Conservation (phyloP, 257 asterid genomes). For the Mitragyna speciosa region DNA sequence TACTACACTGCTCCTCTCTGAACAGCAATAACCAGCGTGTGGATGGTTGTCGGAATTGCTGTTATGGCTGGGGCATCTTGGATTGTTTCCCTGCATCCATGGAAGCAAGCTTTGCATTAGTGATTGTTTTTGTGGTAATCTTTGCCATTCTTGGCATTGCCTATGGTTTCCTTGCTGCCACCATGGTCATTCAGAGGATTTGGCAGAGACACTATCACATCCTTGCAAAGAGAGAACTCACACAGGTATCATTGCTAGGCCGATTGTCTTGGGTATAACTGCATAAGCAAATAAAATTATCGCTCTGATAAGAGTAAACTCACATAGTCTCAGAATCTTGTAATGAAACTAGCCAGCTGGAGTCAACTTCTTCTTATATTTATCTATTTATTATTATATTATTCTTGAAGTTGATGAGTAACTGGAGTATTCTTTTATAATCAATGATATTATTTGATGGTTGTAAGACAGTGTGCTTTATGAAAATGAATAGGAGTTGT, state of each 20-base stretch:
- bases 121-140: conserved; percentile 45
- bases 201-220: conserved; percentile 65
- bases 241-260: conserved; percentile 35
- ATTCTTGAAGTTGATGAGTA: not conserved
- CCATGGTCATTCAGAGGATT: conserved; percentile 59
- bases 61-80: conserved; percentile 59
- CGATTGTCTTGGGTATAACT: too few species aligned
- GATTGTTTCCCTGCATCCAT: conserved; percentile 60
- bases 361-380: not conserved
- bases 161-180: conserved; percentile 57
- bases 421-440: not conserved
- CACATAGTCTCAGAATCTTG: not conserved
- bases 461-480: not conserved
- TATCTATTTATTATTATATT: not conserved
- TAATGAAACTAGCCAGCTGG: not conserved
- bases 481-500: too few species aligned
- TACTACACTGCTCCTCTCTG: conserved; percentile 46
- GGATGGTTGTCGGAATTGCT: conserved; percentile 61
- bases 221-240: conserved; percentile 58
- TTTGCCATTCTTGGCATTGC: conserved; percentile 61
- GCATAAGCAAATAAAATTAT: not conserved
- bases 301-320: not conserved
- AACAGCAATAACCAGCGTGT: conserved; percentile 40
- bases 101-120: conserved; percentile 55
- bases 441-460: not conserved